phyloP scores from a whole-genome alignment of 257 asterid genomes.

The Jaltomata sinuosa region DNA sequence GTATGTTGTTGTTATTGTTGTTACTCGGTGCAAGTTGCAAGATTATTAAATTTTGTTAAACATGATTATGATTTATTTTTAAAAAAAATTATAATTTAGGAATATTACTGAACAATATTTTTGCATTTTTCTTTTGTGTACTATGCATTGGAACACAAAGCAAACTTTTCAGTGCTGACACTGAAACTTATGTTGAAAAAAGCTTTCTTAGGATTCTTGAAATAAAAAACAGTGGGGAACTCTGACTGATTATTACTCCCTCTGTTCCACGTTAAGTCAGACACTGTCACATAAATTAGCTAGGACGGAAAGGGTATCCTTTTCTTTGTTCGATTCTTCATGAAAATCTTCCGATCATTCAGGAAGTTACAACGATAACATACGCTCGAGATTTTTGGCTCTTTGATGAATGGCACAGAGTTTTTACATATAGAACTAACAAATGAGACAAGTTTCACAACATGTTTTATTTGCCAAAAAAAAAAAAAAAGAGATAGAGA shows the following conservation, averaged over 20 bases:
- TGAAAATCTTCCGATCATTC: background rate
- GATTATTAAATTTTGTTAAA: background rate
- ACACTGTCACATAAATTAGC: background rate
- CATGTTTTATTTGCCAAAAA: background rate
- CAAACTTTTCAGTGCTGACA: too few relatives aligned
- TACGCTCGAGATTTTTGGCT: background rate
- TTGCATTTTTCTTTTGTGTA: background rate
- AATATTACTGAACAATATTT: background rate
- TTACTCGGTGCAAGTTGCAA: background rate
- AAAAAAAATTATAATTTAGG: background rate
- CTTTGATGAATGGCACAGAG: too few relatives aligned
- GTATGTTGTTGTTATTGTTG: too few relatives aligned
- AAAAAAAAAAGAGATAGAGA: too few relatives aligned
- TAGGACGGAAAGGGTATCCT: background rate
- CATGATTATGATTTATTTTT: background rate
- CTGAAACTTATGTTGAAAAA: too few relatives aligned
- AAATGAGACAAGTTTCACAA: background rate
- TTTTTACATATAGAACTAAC: too few relatives aligned
- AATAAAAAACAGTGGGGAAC: background rate
- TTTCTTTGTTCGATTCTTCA: background rate
- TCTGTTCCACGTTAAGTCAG: background rate
- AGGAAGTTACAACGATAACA: background rate
- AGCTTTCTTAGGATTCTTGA: background rate
- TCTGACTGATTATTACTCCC: background rate
- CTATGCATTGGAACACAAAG: background rate